Conservation (phyloP, 495 filamentous ascomycete species). For the Penicillium simplicissimum region DNA sequence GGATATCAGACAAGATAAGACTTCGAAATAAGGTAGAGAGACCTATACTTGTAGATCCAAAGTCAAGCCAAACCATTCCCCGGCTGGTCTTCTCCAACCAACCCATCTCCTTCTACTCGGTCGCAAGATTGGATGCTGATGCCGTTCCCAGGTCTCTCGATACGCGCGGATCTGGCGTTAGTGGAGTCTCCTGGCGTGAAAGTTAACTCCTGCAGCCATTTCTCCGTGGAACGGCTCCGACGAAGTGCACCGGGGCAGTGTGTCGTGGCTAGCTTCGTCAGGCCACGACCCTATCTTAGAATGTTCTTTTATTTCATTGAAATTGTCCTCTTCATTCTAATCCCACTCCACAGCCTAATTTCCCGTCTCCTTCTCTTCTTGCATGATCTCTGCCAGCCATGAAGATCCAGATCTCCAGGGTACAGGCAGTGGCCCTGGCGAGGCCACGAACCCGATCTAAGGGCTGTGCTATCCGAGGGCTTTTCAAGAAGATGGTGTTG, state of each 20-base stretch:
- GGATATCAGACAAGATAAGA: not conserved
- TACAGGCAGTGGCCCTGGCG: not conserved
- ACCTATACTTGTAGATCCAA: not conserved
- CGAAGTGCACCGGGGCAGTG: too few species aligned
- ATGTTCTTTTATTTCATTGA: not conserved
- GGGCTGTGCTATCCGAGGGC: not conserved
- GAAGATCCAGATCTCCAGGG: not conserved
- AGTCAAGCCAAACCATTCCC: not conserved
- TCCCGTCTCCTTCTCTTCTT: not conserved
- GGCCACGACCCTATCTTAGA: not conserved
- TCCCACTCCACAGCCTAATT: not conserved
- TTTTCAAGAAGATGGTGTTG: too few species aligned
- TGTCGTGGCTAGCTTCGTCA: not conserved
- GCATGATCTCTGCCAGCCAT: slow-evolving; percentile 7
- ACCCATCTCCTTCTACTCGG: not conserved
- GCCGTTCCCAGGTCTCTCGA: slow-evolving; percentile 6
- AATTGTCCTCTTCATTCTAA: too few species aligned
- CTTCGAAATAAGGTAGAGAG: not conserved
- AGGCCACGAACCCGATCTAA: not conserved
- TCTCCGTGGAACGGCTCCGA: too few species aligned
- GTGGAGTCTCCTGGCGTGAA: slow-evolving; percentile 13
- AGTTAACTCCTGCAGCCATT: not conserved
- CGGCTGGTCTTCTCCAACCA: not conserved
- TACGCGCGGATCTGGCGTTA: slow-evolving; percentile 30
- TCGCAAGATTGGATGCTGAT: slow-evolving; percentile 3